Evolutionary conservation across 805 yeast species (phyloP).

Genomic region (Candida jianshihensis): DNA sequence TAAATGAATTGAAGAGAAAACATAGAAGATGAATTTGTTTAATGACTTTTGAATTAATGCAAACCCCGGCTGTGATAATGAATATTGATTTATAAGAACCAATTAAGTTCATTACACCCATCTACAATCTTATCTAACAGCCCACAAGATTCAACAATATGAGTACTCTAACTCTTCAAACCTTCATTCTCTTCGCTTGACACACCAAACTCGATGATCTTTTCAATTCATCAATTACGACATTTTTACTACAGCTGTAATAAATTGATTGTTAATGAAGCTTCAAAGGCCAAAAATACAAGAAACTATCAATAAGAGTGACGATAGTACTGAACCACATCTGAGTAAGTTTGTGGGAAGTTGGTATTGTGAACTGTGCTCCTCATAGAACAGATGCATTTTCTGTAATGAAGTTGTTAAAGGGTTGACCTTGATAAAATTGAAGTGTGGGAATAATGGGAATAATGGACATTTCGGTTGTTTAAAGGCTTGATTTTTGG

Average conservation of each 20-base stretch:
- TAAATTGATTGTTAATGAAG: constrained; percentile 52
- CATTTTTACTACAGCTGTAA: constrained; percentile 59
- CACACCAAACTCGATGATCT: too few species aligned
- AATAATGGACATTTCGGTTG: constrained; percentile 79
- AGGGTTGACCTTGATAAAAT: constrained; percentile 53
- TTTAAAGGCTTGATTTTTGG: constrained; percentile 68
- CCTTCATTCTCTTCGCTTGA: too few species aligned
- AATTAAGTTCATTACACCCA: too few species aligned
- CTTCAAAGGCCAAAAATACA: constrained; percentile 34
- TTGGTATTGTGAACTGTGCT: constrained; percentile 83
- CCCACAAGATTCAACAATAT: too few species aligned
- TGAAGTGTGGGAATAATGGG: constrained; percentile 89
- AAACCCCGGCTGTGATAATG: too few species aligned
- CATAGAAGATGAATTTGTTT: constrained; percentile 1
- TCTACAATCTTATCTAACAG: too few species aligned
- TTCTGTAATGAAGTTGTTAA: constrained; percentile 72
- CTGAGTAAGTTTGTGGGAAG: constrained; percentile 39
- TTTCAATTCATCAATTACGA: too few species aligned
- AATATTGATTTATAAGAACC: too few species aligned
- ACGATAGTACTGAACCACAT: too few species aligned
- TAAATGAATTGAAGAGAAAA: constrained; percentile 15
- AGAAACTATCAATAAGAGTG: constrained; percentile 3
- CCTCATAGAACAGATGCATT: constrained; percentile 42
- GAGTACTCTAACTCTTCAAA: too few species aligned
- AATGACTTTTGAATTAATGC: too few species aligned